Base-by-base conservation (phyloP, 2,329 filamentous ascomycete species). In the Fonsecaea monophora region DNA sequence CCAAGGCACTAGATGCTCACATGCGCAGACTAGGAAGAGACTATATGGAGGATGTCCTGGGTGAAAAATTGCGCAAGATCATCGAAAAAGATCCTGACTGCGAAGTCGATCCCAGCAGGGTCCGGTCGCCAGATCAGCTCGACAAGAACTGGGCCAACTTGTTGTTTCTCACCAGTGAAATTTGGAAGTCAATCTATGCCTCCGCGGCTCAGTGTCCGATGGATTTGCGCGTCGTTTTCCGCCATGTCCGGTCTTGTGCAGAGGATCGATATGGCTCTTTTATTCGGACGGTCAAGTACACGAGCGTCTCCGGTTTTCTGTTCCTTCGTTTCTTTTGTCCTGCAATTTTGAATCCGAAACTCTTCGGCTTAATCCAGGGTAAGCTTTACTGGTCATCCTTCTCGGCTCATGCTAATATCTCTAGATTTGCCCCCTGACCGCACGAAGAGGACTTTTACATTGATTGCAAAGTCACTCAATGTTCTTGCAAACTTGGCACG, bases 251-350 rank as follows among this genome's bases (percentile, higher is more conserved):
- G 61, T 92, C 93, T 7, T 96, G 96, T 66, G 94, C 94, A 15
- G 94, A 97, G 73, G 94, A 97, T 77, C 90, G 94, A 18, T 98
- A 97, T 76, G 94, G 94, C 34, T 92, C 96, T 77, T 97, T 96
- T 74, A 82, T 97, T 50, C 89, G 93, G 34, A 94, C 91, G 1
- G 93, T 97, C 42, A 88, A 90, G 54, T 98, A 97, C 76, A 97
- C 94, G 60, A 96, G 93, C 76, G 93, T 98, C 1, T 97, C 93
- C 53, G 94, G 94, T 0, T 98, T 98, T 75, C 80, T 98, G 12
- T 98, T 98, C 77, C 83, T 98, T 68, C 90, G 94, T 4, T 97
- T 97, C 82, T 95, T 98, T 75, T 97, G 94, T 75, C 94, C 94
- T 2, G 94, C 94, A n/a, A 93, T 98, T 66, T 83, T 98, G 6